A percentile compares a stretch with the other conserved stretches of the same genome.
Conservation (phyloP, 371 early-diverging fungal genomes). For the Phascolomyces articulosus region DNA sequence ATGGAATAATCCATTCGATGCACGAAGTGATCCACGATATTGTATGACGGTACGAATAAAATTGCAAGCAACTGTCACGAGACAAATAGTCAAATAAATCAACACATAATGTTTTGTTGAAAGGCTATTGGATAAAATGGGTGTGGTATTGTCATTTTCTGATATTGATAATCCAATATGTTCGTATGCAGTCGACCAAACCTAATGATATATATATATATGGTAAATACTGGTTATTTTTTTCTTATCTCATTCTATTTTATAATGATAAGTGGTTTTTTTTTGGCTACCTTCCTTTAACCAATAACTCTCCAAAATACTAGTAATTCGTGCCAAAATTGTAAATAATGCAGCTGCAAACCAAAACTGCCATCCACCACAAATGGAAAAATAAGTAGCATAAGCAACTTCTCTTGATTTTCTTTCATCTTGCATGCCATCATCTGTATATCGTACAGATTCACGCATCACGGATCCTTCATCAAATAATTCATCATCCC, state of each 20-base stretch:
- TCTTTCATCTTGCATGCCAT: conserved; percentile 5
- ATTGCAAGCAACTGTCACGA: conserved; percentile 34
- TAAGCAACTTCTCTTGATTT: conserved; percentile 37
- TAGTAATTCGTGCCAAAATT: conserved; percentile 33
- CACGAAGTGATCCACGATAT: conserved; percentile 64
- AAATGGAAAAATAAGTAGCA: conserved; percentile 44
- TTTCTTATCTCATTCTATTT: background rate
- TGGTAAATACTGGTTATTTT: background rate
- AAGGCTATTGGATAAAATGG: background rate
- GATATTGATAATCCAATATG: background rate
- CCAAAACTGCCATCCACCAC: conserved; percentile 53
- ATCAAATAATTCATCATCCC: conserved; percentile 42
- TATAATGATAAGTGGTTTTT: background rate
- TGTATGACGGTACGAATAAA: conserved; percentile 62
- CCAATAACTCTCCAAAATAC: conserved; percentile 52
- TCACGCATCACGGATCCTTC: conserved; percentile 39
- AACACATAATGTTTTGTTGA: conserved; percentile 32
- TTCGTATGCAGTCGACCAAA: conserved; percentile 41
- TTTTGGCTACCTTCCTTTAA: conserved; percentile 48
- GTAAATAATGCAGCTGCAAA: conserved; percentile 31
- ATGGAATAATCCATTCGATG: conserved; percentile 62
- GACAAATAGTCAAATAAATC: conserved; percentile 36
- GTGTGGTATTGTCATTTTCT: background rate
- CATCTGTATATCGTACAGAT: conserved; percentile 26
- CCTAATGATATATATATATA: conserved; percentile 12